These are phyloP conservation scores for Xanthoceras sorbifolium DNA, from an alignment of 345 rosid genomes.

Conservation along the genomic window DNA sequence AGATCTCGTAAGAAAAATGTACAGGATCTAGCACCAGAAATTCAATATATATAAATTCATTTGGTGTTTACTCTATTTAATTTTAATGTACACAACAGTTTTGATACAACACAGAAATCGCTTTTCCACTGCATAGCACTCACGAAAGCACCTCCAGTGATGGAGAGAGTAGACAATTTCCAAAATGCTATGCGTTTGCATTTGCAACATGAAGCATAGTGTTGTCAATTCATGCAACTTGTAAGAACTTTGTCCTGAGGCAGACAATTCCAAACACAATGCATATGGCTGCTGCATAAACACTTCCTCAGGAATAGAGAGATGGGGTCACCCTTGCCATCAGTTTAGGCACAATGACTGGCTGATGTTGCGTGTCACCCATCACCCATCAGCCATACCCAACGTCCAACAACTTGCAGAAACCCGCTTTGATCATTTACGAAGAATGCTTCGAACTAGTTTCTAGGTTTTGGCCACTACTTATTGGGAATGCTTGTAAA, in stretches of 20 bases:
- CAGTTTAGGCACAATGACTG: constrained; percentile 6
- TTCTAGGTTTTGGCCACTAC: background rate
- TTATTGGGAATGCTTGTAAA: background rate
- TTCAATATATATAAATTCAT: too few relatives aligned
- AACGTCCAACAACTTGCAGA: constrained; percentile 12
- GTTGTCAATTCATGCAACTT: constrained; percentile 26
- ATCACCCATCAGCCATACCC: background rate
- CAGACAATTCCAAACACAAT: background rate
- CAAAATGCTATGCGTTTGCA: background rate
- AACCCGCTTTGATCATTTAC: background rate
- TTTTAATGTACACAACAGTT: too few relatives aligned
- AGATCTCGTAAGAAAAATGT: too few relatives aligned
- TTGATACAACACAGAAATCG: background rate
- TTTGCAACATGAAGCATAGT: background rate
- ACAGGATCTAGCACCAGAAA: too few relatives aligned
- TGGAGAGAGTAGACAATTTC: too few relatives aligned
- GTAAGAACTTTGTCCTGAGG: background rate
- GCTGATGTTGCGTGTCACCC: constrained; percentile 10
- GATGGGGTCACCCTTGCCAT: background rate
- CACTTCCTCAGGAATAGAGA: background rate
- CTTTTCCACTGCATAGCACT: too few relatives aligned
- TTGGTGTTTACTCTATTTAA: too few relatives aligned
- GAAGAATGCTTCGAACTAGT: background rate
- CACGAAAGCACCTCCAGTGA: background rate
- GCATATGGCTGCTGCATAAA: background rate